phyloP scores from a whole-genome alignment of 768 basidiomycete genomes.

The Pleurotus salmoneostramineus region DNA sequence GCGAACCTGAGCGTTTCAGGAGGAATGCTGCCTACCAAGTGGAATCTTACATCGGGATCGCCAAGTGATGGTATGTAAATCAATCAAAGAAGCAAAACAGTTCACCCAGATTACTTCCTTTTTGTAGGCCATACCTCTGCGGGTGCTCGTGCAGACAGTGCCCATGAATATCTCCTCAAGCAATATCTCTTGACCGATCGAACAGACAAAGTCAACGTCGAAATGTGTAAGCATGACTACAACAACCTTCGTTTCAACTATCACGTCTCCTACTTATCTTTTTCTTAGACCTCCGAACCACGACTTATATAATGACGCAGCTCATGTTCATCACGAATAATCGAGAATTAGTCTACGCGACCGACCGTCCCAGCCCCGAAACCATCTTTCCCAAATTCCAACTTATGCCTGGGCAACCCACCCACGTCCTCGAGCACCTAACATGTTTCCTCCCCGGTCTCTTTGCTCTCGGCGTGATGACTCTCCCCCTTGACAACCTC shows the following conservation, averaged over 20 bases:
- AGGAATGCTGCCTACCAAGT: conserved; percentile 63
- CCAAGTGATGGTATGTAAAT: conserved; percentile 42
- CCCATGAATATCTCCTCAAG: conserved; percentile 76
- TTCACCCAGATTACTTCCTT: background rate
- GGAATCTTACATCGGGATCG: conserved; percentile 45
- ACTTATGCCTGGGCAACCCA: conserved; percentile 25
- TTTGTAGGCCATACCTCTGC: conserved; percentile 46
- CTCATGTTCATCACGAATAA: conserved; percentile 63
- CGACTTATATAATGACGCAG: conserved; percentile 56
- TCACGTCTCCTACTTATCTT: background rate
- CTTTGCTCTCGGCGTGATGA: conserved; percentile 65
- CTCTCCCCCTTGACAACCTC: conserved; percentile 42
- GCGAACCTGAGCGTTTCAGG: conserved; percentile 42
- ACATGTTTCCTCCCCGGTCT: conserved; percentile 78
- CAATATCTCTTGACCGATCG: conserved; percentile 64
- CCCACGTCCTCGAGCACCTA: conserved; percentile 64
- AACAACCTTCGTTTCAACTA: background rate
- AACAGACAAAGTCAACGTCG: conserved; percentile 53
- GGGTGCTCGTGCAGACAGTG: conserved; percentile 67
- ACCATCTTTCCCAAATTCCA: conserved; percentile 20
- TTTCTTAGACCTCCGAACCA: conserved; percentile 46
- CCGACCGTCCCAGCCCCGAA: conserved; percentile 29
- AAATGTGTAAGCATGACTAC: conserved; percentile 52
- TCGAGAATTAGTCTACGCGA: conserved; percentile 65
- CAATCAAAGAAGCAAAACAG: too few species aligned